These are phyloP conservation scores for Discostella stelligeroides DNA, from an alignment of 108 stramenopile species.

Conservation along the genomic window DNA sequence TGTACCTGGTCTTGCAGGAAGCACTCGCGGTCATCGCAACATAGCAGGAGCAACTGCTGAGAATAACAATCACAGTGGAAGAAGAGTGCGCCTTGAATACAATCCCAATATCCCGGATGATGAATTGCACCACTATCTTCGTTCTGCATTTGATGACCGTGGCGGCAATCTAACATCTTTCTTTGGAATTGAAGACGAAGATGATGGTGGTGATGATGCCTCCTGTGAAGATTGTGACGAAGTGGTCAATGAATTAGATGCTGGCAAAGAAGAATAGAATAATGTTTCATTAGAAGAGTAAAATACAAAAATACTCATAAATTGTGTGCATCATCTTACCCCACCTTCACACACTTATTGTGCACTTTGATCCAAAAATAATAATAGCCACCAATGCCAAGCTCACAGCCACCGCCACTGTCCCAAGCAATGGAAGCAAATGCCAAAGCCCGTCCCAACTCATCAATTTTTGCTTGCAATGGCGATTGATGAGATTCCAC, in stretches of 20 bases:
- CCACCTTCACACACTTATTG: too few species aligned
- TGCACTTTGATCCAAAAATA: too few species aligned
- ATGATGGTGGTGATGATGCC: too few species aligned
- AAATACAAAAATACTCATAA: too few species aligned
- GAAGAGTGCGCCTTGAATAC: neutral
- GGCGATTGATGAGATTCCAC: slow-evolving; percentile 87
- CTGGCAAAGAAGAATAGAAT: too few species aligned
- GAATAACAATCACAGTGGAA: too few species aligned
- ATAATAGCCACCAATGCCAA: slow-evolving; percentile 97
- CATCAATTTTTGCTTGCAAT: slow-evolving; percentile 96
- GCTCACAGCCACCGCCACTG: slow-evolving; percentile 95
- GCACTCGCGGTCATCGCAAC: neutral
- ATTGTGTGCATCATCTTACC: too few species aligned
- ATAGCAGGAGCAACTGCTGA: too few species aligned
- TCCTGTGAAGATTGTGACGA: too few species aligned
- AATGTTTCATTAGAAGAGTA: too few species aligned
- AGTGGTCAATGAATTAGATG: too few species aligned
- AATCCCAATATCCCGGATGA: neutral
- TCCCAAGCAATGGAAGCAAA: slow-evolving; percentile 81
- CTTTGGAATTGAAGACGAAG: neutral
- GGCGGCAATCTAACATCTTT: neutral
- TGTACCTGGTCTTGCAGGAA: neutral
- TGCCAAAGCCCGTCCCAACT: slow-evolving; percentile 87
- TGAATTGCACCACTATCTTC: neutral
- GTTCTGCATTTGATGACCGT: neutral